Evolutionary conservation across 2,329 filamentous ascomycete genomes (phyloP), one percentile per base, ranked within the genome.

Genomic region (Colletotrichum abscissum): DNA sequence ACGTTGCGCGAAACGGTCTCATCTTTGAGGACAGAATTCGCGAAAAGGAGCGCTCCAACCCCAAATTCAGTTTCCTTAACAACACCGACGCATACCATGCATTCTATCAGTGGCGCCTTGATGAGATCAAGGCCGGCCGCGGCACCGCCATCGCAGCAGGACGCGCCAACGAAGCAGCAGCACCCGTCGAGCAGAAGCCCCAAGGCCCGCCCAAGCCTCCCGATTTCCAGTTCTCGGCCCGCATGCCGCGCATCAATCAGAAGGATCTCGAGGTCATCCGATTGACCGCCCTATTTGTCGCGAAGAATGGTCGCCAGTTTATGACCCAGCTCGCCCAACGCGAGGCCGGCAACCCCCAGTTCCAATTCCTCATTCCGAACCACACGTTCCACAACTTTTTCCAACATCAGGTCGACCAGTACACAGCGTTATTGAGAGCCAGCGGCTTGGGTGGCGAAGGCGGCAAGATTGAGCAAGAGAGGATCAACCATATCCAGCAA

Each of bases 381-480:
- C 97, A 99, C 86, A 98, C 94, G 79, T 92, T 98, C 75, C 95
- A 98, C 86, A 95, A 96, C 81, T 98, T 97, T 86, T 98, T 98
- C 83, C 94, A 95, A 77, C 91, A 95, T 76, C 88, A 98, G 73
- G 92, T 98, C 73, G 96, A 98, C 77, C 97, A 99, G 81, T 98
- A 98, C 82, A 93, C 93, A n/a, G 88, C 92, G 64, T 85, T 98
- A 35, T 81, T 98, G 69, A 90, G 91, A 68, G 89, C 91, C 8
- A 89, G 91, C 69, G 92, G 92, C 0, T 87, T 92, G 8, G 90
- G 93, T 76, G 92, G 92, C 54, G 87, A 89, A 74, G 88, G 87
- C 12, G 91, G 92, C 30, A 92, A 92, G 77, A 87, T 93, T 3
- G 91, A 95, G 78, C 88, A 94, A 77, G 90, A 92, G 76, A 91